phyloP scores from a whole-genome alignment of 2,329 filamentous ascomycete species.

The Geosmithia flava region DNA sequence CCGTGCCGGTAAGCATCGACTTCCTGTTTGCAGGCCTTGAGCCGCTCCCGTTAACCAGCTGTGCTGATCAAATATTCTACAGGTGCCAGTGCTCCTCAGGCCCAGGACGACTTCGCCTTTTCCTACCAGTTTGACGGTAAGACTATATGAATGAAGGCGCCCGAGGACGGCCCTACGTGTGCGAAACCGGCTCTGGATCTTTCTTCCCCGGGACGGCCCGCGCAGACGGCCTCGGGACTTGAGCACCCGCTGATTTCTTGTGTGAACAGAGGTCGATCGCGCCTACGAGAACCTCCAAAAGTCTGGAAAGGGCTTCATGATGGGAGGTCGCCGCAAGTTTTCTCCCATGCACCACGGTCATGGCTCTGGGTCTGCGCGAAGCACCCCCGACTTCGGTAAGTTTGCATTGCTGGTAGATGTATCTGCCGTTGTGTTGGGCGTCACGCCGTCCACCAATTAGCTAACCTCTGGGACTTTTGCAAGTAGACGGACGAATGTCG shows the following conservation, averaged over 20 bases:
- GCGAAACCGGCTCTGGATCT: too few species aligned
- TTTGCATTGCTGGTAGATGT: conserved; percentile 2
- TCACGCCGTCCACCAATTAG: background rate
- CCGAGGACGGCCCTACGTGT: background rate
- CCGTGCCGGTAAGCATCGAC: conserved; percentile 20
- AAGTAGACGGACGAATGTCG: conserved; percentile 7
- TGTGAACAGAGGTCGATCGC: conserved; percentile 72
- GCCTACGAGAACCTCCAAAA: conserved; percentile 93
- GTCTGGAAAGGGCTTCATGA: conserved; percentile 83
- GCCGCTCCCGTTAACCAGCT: background rate
- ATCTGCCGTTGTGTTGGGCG: background rate
- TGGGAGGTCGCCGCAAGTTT: conserved; percentile 70
- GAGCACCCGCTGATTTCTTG: background rate
- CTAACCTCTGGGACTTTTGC: conserved; percentile 3
- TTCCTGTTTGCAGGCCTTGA: too few species aligned
- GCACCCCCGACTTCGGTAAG: conserved; percentile 12
- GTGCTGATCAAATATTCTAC: conserved; percentile 8
- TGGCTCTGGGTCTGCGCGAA: conserved; percentile 4
- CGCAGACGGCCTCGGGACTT: background rate
- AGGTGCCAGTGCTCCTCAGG: conserved; percentile 66
- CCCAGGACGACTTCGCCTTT: conserved; percentile 71
- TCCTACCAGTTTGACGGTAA: conserved; percentile 82
- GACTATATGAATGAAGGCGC: conserved; percentile 12
- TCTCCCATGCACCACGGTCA: conserved; percentile 15
- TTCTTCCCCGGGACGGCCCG: too few species aligned